phyloP scores from a whole-genome alignment of 768 basidiomycete genomes.

The Dioszegia crocea region DNA sequence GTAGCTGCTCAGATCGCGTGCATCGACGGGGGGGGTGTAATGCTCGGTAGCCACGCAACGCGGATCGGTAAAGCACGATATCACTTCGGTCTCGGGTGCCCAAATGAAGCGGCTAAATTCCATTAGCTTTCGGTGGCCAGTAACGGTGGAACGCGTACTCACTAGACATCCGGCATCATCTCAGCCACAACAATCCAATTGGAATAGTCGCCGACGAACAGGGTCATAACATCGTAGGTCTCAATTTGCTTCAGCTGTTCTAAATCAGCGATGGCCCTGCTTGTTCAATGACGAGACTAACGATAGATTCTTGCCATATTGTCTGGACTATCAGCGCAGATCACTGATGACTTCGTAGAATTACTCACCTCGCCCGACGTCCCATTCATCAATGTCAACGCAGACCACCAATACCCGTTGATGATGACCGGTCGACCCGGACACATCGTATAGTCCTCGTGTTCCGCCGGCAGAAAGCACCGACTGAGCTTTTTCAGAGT shows the following conservation, averaged over 20 bases:
- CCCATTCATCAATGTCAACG: conserved; percentile 15
- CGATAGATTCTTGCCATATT: conserved; percentile 4
- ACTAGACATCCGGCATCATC: conserved; percentile 48
- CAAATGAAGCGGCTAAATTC: conserved; percentile 30
- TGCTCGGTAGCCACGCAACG: conserved; percentile 40
- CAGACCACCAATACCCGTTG: conserved; percentile 40
- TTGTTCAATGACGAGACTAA: background rate
- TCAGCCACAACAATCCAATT: conserved; percentile 40
- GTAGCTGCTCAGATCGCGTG: conserved; percentile 21
- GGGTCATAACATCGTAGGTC: conserved; percentile 14
- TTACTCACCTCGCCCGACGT: conserved; percentile 33
- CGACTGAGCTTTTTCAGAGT: conserved; percentile 15
- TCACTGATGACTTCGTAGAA: too few relatives aligned
- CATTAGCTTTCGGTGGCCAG: background rate
- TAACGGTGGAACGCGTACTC: background rate
- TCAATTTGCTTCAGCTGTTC: conserved; percentile 24
- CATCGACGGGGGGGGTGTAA: conserved; percentile 29
- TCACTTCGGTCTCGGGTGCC: conserved; percentile 29
- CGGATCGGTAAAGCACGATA: conserved; percentile 45
- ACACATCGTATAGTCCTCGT: conserved; percentile 18
- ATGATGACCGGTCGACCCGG: conserved; percentile 31
- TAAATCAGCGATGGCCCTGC: background rate
- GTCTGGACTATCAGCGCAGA: conserved; percentile 11
- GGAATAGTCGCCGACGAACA: conserved; percentile 32
- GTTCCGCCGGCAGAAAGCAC: conserved; percentile 28